These are phyloP conservation scores for Ramaria sp. DNA, from an alignment of 768 basidiomycete genomes.

Conservation along the genomic window DNA sequence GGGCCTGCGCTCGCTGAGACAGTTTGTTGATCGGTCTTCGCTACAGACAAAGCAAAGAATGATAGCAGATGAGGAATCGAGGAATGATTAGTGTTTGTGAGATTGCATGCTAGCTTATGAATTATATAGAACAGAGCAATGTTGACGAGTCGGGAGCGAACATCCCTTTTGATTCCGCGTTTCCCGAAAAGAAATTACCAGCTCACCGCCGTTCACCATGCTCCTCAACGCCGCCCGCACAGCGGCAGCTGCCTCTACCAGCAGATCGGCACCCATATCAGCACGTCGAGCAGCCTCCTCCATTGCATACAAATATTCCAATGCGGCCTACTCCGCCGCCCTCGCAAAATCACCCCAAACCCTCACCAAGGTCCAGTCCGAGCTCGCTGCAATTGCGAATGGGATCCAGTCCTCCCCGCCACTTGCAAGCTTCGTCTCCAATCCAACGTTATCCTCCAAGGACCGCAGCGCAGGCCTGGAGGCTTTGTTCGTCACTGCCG, in stretches of 20 bases:
- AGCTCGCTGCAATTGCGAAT: slow-evolving; percentile 62
- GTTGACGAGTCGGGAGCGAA: not conserved
- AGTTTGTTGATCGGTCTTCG: no score
- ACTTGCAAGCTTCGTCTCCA: slow-evolving; percentile 63
- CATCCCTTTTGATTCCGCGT: not conserved
- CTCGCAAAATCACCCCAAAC: slow-evolving; percentile 73
- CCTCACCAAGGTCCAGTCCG: slow-evolving; percentile 78
- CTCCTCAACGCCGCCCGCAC: slow-evolving; percentile 47
- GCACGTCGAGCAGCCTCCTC: slow-evolving; percentile 66
- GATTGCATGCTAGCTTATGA: no score
- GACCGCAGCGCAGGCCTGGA: slow-evolving; percentile 66
- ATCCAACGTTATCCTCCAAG: slow-evolving; percentile 81
- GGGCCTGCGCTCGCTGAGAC: no score
- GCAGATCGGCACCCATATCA: slow-evolving; percentile 35
- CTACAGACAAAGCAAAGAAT: no score
- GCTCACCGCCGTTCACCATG: slow-evolving; percentile 29
- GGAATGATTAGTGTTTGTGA: no score
- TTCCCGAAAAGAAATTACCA: not conserved
- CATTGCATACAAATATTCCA: slow-evolving; percentile 78
- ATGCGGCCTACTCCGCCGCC: slow-evolving; percentile 71
- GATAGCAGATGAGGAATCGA: no score
- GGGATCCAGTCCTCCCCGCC: slow-evolving; percentile 58
- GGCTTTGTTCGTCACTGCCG: slow-evolving; percentile 55
- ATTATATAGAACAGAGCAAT: no score
- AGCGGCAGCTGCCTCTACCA: slow-evolving; percentile 38